Percentiles rank a stretch among this genome's conserved stretches.
phyloP scores from a whole-genome alignment of 139 green algal genomes.

The Zygnema cylindricum region DNA sequence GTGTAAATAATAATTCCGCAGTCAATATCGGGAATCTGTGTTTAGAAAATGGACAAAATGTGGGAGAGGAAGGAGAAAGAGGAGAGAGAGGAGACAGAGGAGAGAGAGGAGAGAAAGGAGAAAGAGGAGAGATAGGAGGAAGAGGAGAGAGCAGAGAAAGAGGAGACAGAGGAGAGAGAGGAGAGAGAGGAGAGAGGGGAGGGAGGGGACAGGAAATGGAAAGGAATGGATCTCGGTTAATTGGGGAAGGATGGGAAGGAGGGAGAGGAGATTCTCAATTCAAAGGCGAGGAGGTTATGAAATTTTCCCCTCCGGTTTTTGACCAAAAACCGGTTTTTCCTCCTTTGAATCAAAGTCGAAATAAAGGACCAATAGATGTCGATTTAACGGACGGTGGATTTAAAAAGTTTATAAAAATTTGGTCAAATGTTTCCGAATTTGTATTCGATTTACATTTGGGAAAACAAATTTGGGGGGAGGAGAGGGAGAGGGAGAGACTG shows the following conservation, averaged over 20 bases:
- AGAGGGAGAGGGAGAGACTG: neutral
- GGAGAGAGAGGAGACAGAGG: neutral
- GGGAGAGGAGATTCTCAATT: neutral
- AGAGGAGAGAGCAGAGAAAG: neutral
- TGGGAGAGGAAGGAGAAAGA: neutral
- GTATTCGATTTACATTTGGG: conserved; percentile 49
- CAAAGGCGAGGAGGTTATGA: neutral
- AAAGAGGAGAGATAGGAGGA: neutral
- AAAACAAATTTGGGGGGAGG: neutral
- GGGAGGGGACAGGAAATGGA: neutral
- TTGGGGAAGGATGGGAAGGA: neutral
- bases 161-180: neutral
- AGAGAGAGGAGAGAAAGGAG: neutral
- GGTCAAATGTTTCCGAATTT: conserved; percentile 36
- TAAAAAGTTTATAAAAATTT: conserved; percentile 13
- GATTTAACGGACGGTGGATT: conserved; percentile 39
- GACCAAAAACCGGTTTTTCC: neutral
- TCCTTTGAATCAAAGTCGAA: neutral
- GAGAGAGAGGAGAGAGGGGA: neutral
- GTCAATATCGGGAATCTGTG: no score
- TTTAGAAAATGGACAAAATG: no score
- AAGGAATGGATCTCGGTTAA: neutral
- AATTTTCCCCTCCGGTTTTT: neutral
- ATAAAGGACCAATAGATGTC: conserved; percentile 44
- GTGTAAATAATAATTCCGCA: no score